A percentile compares a stretch with the other conserved stretches of the same genome.
Evolutionary conservation across 2,329 filamentous ascomycete genomes (phyloP).

Genomic region (Orbilia ellipsospora): DNA sequence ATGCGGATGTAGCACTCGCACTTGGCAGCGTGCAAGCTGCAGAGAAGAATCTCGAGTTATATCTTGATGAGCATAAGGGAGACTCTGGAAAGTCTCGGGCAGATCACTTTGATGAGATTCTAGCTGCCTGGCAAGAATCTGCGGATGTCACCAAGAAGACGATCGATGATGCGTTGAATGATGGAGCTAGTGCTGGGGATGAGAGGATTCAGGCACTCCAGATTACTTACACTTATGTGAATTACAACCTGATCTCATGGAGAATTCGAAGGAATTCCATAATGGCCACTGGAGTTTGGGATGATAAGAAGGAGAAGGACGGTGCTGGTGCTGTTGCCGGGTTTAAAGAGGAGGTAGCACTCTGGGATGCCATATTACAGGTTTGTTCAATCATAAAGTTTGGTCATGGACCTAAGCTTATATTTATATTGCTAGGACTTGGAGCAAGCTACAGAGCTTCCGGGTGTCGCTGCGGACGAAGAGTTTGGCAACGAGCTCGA

Average conservation of each 20-base stretch:
- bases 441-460: constrained; percentile 87
- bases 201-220: constrained; percentile 89
- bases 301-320: constrained; percentile 65
- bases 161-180: constrained; percentile 79
- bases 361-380: constrained; percentile 80
- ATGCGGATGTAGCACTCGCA: constrained; percentile 88
- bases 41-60: constrained; percentile 61
- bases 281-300: constrained; percentile 71
- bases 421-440: constrained; percentile 76
- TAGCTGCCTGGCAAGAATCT: constrained; percentile 90
- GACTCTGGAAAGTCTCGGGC: constrained; percentile 72
- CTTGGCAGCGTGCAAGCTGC: constrained; percentile 75
- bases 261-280: constrained; percentile 92
- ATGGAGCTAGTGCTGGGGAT: constrained; percentile 86
- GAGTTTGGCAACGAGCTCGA: constrained; percentile 81
- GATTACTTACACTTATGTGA: constrained; percentile 90
- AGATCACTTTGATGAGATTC: constrained; percentile 87
- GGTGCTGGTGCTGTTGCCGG: constrained; percentile 68
- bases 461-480: constrained; percentile 86
- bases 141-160: constrained; percentile 92
- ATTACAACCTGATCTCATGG: constrained; percentile 94
- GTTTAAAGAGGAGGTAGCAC: constrained; percentile 79
- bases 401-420: background rate
- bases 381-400: constrained; percentile 31
- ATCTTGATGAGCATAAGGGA: constrained; percentile 54